Conservation (phyloP, 129 eudicot genomes). For the Dittrichia graveolens region DNA sequence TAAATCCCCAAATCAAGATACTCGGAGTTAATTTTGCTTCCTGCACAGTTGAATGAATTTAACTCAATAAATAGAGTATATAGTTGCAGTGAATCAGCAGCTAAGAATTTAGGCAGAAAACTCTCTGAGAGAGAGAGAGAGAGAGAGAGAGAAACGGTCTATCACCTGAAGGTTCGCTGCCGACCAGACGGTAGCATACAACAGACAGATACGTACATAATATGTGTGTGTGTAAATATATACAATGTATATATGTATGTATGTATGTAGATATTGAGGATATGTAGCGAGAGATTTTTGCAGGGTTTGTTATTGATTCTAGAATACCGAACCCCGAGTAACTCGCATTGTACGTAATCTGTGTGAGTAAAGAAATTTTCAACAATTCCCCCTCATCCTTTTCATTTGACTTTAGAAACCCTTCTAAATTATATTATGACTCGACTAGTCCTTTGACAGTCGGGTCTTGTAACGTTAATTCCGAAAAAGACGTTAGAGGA, state of each 20-base stretch:
- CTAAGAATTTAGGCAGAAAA: conserved; percentile 9
- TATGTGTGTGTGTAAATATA: neutral
- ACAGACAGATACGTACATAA: conserved; percentile 36
- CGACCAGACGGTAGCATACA: conserved; percentile 53
- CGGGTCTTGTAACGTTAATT: neutral
- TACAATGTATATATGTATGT: neutral
- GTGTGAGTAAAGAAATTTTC: neutral
- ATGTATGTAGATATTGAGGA: neutral
- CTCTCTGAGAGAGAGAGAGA: conserved; percentile 5
- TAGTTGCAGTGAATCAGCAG: neutral
- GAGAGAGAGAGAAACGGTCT: conserved; percentile 41
- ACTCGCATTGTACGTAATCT: conserved; percentile 9
- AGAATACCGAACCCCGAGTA: conserved; percentile 31
- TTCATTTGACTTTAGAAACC: neutral
- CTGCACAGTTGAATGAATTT: conserved; percentile 27
- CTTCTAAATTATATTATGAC: neutral
- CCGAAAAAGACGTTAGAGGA: too few relatives aligned
- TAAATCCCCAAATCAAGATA: neutral
- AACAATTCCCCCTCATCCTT: neutral
- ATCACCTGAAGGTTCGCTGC: conserved; percentile 50
- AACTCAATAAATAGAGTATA: neutral
- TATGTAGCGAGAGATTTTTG: conserved; percentile 28
- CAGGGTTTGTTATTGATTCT: conserved; percentile 32
- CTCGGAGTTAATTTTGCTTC: conserved; percentile 2
- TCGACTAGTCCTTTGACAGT: neutral